Base-by-base conservation (phyloP, 192 early-diverging fungal genomes). In the Dissophora ornata region DNA sequence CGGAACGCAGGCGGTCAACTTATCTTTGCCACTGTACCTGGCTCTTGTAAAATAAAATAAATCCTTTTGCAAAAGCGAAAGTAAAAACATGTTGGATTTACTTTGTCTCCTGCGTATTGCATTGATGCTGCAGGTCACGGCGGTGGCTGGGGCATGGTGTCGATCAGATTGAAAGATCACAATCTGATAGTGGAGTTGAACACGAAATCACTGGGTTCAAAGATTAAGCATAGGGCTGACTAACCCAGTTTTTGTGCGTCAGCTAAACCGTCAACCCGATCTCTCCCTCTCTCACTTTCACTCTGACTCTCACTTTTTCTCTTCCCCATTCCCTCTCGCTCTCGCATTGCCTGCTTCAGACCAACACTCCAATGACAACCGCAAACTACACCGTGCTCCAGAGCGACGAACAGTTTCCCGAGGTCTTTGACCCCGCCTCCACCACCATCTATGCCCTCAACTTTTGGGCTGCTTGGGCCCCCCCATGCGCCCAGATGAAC, bases 381-480 rank as follows among this genome's bases (percentile, higher is more conserved):
- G 13, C 57, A 16, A 85, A 88, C 67, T 74, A 83, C 41, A 68
- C 67, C 33, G 79, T 75, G 19, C 80, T 86, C 46, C 54, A 36
- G n/a, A 66, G 52, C 46, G 85, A 85, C 46, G 45, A 62, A 16
- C 62, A 88, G 52, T 83, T 88, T 41, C 57, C 57, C 29, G 48
- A 42, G 13, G 42, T 70, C 28, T 67, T 68, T 49, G 69, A 78
- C 28, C 71, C 71, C 24, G 69, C 75, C 56, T 47, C 71, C 24
- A 51, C 63, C 9, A 71, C 81, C 10, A 74, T 83, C 54, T 61
- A 83, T 49, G 88, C 90, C 6, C 71, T 96, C 50, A 93, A 95
- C 84, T 98, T 99, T 80, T 95, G 90, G 89, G 97, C 96, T n/a
- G 59, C 79, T 16, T 99, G 94, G 94, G 93, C 93, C 30, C 87